Evolutionary conservation across 495 filamentous ascomycete species (phyloP), one percentile per base, ranked within the genome.

Genomic region (Lepraria neglecta): DNA sequence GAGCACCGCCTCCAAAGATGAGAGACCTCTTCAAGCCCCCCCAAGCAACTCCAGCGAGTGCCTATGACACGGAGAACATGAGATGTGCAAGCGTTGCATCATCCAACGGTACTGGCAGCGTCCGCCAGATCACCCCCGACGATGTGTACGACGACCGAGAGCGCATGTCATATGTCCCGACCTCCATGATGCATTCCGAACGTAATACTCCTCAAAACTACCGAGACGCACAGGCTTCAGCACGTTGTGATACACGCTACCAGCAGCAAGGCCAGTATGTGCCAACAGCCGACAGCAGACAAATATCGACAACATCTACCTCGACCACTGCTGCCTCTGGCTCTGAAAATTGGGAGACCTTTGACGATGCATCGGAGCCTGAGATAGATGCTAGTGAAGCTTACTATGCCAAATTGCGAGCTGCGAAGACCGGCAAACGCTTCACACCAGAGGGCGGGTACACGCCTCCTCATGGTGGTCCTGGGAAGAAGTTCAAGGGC

Each of bases 301-400:
- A 91, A 64, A 84, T 86, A n/a, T 91, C 88, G 4, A 85, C 82
- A 61, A 82, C 84, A 10, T 88, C 84, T 3, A 80, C 80, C 17
- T 70, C 76, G 33, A 82, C 80, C 63, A 89, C 87, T 1, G 77
- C 75, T 4, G 79, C 86, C 3, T 87, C 88, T 12, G 89, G 90
- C 3, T 92, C 88, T 0, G 91, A 96, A 73, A 97, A 97, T 71
- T 97, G 91, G 91, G 91, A 97, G 75, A 95, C 90, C 27, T 96
- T 91, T 63, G 87, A 90, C 64, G 87, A 90, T 70, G 82, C 79
- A 45, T 86, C 84, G 4, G 90, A 86, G 58, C 86, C 87, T 0
- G 90, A 94, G 65, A 73, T 72, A 38, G 90, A 92, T 70, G 80
- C 82, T 3, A 84, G 82, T 19, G 87, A 91, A 59, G 78, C 82